Evolutionary conservation across 345 rosid species (phyloP).

Genomic region (Adansonia digitata): DNA sequence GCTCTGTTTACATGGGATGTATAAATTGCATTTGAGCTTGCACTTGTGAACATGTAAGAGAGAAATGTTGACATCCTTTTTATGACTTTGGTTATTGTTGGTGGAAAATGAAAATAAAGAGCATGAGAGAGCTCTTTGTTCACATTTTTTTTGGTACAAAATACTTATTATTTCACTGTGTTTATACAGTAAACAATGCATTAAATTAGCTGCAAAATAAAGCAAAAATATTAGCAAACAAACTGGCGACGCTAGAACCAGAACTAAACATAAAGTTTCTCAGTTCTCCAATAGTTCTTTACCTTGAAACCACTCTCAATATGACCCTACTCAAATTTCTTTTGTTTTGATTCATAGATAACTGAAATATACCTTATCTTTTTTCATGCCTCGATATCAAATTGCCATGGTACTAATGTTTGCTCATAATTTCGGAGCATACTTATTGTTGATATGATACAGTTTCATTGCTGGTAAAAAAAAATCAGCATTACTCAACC

Average conservation of each 20-base stretch:
- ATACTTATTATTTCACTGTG: neutral
- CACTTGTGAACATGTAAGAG: neutral
- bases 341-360: neutral
- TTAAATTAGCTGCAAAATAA: neutral
- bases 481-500: conserved; percentile 2
- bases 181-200: conserved; percentile 4
- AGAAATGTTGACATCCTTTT: neutral
- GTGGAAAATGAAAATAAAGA: neutral
- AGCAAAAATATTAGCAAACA: neutral
- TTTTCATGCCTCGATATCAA: neutral
- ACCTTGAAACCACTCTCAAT: neutral
- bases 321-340: conserved; percentile 1
- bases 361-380: neutral
- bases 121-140: neutral
- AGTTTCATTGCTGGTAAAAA: neutral
- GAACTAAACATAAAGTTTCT: neutral
- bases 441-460: neutral
- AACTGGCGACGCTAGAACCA: conserved; percentile 15
- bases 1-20: neutral
- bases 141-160: neutral
- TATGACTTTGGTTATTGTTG: neutral
- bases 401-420: neutral
- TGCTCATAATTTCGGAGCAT: neutral
- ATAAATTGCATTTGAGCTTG: neutral
- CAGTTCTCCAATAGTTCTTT: conserved; percentile 5